Evolutionary conservation across 148 eudicot species (phyloP).

Genomic region (Silene conica): DNA sequence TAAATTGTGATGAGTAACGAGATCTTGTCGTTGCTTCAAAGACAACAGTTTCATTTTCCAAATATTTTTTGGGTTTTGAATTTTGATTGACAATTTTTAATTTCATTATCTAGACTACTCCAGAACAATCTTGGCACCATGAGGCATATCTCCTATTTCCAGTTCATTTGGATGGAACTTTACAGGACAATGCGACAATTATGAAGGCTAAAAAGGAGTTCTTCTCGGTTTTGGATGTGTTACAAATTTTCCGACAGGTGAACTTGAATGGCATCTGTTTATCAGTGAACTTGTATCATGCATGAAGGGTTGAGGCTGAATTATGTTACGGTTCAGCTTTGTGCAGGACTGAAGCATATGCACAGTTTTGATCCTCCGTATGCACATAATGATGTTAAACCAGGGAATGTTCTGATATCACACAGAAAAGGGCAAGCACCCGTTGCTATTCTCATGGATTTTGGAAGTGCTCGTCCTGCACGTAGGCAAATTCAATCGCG

Average conservation of each 20-base stretch:
- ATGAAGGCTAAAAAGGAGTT: constrained; percentile 80
- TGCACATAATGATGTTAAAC: constrained; percentile 96
- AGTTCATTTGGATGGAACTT: constrained; percentile 79
- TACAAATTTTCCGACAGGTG: constrained; percentile 91
- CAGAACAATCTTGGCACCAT: constrained; percentile 74
- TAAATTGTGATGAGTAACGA: constrained; percentile 13
- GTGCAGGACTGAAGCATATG: constrained; percentile 94
- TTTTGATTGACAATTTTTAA: not conserved
- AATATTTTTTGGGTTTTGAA: not conserved
- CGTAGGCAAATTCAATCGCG: constrained; percentile 78
- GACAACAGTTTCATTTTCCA: not conserved
- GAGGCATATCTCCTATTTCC: constrained; percentile 96
- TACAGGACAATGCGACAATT: constrained; percentile 57
- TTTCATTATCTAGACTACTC: constrained; percentile 48
- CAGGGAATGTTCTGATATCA: constrained; percentile 81
- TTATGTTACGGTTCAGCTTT: constrained; percentile 47
- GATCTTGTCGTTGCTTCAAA: too few species aligned
- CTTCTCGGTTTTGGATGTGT: constrained; percentile 75
- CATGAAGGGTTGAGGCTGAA: not conserved
- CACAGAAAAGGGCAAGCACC: constrained; percentile 76
- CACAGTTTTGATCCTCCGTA: constrained; percentile 79
- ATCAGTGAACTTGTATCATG: not conserved
- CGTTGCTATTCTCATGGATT: constrained; percentile 79
- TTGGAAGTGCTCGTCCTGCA: constrained; percentile 93
- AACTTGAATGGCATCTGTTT: not conserved